Percentiles rank a stretch among this genome's conserved stretches.
Conservation (phyloP, 352 stramenopile genomes). For the Pythium sukuiense region DNA sequence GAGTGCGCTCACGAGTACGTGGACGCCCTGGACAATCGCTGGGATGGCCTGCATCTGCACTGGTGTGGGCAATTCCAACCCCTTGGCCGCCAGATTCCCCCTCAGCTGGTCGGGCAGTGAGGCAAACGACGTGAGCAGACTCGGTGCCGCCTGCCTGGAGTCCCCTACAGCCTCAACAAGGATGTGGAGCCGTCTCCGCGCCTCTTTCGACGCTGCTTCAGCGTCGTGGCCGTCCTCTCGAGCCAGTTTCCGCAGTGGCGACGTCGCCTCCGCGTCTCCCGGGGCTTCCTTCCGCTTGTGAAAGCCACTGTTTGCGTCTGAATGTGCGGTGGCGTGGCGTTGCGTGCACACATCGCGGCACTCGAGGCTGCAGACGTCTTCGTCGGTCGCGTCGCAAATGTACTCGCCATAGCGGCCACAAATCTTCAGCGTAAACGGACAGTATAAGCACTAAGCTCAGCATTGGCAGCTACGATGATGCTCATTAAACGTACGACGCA, state of each 20-base stretch:
- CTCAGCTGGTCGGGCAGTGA: slow-evolving; percentile 30
- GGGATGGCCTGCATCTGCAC: slow-evolving; percentile 81
- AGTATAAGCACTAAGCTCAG: neutral
- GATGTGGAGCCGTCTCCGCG: slow-evolving; percentile 39
- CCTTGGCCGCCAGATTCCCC: slow-evolving; percentile 38
- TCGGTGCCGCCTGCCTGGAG: neutral
- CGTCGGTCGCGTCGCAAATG: slow-evolving; percentile 76
- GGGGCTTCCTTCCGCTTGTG: slow-evolving; percentile 8
- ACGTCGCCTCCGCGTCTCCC: neutral
- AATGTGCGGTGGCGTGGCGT: neutral
- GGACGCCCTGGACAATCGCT: slow-evolving; percentile 35
- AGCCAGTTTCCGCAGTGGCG: neutral
- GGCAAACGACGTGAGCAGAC: slow-evolving; percentile 15
- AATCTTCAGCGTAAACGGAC: slow-evolving; percentile 30
- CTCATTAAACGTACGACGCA: slow-evolving; percentile 39
- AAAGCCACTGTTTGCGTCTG: neutral
- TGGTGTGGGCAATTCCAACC: slow-evolving; percentile 48
- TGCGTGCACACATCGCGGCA: slow-evolving; percentile 56
- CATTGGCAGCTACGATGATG: neutral
- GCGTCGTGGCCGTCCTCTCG: neutral
- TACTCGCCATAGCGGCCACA: slow-evolving; percentile 79
- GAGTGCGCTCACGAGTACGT: slow-evolving; percentile 61
- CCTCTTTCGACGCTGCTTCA: slow-evolving; percentile 19
- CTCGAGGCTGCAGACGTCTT: slow-evolving; percentile 84
- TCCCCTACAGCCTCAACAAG: slow-evolving; percentile 18